Base-by-base conservation (phyloP, 1,284 basidiomycete genomes). In the Coniophora puteana region DNA sequence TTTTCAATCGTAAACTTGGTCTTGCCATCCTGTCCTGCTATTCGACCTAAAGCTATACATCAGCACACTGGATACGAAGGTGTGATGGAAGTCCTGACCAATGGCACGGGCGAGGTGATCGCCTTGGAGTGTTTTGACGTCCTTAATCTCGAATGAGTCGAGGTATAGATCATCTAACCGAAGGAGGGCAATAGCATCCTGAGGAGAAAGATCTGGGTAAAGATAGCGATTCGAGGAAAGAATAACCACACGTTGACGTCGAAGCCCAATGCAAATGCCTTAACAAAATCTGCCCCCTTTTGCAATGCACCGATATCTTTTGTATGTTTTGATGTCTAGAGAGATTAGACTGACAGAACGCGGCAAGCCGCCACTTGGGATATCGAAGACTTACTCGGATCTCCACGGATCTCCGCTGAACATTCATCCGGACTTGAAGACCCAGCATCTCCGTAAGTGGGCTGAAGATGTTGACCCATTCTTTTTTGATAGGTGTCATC, bases 1-100 rank as follows among this genome's bases (percentile, higher is more conserved):
- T 99, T 99, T 69, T 99, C 95, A 43, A 99, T 98, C 1, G 95
- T 95, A 65, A 97, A 98, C 59, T 97, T 93, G 3, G 95, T 98
- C 67, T 96, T 94, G 36, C 95, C 95, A 50, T 97, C 93, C 62
- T 99, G 93, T 8, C 95, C 95, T 7, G 95, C 95, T 58, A 99
- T 97, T 52, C 95, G 92, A 53, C 90, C 88, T 89, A 55, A 23
- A 40, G 35, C 22, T 8, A n/a, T n/a, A n/a, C n/a, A n/a, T n/a
- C n/a, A n/a, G n/a, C n/a, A n/a, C n/a, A n/a, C n/a, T n/a, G n/a
- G n/a, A n/a, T n/a, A 31, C 48, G 32, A 36, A 43, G 41, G 42
- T 35, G 39, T 26, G 8, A 28, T 22, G 8, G 23, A 17, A 20
- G 21, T 23, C 11, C 11, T 31, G 50, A 85, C 93, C 95, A 46